Percentiles rank a stretch among this genome's conserved stretches.
These are phyloP conservation scores for Breynia disticha DNA, from an alignment of 441 rosid genomes.

Conservation along the genomic window DNA sequence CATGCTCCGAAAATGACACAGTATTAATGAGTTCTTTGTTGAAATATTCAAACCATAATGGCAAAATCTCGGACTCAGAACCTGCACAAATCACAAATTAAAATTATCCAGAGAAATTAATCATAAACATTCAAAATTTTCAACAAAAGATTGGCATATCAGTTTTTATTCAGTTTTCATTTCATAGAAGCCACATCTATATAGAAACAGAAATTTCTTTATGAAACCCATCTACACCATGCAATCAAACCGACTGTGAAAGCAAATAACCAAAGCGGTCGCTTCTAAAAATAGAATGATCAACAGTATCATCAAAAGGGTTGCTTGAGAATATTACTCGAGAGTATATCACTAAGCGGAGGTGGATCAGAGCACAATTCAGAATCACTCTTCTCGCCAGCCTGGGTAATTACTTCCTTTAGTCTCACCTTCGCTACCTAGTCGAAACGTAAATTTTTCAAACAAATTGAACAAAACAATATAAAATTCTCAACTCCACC, in stretches of 20 bases:
- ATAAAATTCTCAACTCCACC: too few species aligned
- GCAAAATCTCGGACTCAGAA: conserved; percentile 58
- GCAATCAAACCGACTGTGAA: neutral
- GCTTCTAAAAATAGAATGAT: neutral
- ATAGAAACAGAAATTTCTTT: too few species aligned
- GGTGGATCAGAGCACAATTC: conserved; percentile 53
- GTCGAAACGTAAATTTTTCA: conserved; percentile 16
- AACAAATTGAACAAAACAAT: conserved; percentile 2
- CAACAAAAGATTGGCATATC: neutral
- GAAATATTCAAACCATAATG: conserved; percentile 85
- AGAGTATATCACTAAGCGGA: conserved; percentile 41
- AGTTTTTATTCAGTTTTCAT: too few species aligned
- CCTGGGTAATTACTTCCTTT: conserved; percentile 60
- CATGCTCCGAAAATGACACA: conserved; percentile 84
- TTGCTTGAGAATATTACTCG: conserved; percentile 34
- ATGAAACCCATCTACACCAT: too few species aligned
- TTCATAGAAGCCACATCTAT: too few species aligned
- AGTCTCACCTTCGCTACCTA: conserved; percentile 82
- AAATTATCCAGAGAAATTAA: conserved; percentile 9
- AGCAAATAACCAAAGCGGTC: neutral
- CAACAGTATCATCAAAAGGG: neutral
- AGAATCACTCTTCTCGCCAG: conserved; percentile 58
- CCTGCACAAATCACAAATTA: conserved; percentile 36
- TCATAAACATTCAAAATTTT: conserved; percentile 15
- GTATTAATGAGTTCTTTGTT: conserved; percentile 67